Base-by-base conservation (phyloP, 371 early-diverging fungal genomes). In the Encephalitozoon cuniculi region DNA sequence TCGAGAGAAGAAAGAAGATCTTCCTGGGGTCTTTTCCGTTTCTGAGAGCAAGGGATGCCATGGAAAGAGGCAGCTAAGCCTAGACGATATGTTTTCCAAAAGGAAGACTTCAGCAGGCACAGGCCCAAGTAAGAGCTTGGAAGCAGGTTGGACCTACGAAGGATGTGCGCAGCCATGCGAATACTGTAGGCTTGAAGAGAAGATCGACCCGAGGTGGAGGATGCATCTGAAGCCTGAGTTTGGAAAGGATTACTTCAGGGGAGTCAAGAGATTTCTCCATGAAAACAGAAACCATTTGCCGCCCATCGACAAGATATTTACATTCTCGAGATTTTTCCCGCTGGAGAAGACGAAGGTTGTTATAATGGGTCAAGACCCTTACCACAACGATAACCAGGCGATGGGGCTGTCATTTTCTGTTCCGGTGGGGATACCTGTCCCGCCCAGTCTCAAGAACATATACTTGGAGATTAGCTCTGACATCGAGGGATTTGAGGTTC, bases 401-500 rank as follows among this genome's bases (percentile, higher is more conserved):
- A 94, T 91, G 80, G 97, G 93, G 40, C 73, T 86, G 15, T 68
- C 79, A 15, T 85, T 86, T 71, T 85, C 85, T 9, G 96, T 96
- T 37, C 83, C 86, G 23, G 87, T 88, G 53, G 90, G 90, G 2
- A 34, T 72, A 0, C 79, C 76, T 4, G 77, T 85, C 0, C 97
- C 96, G 30, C 96, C 95, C 4, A 93, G 94, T 2, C 88, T 96
- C 15, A 81, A 84, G 40, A 97, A 96, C 84, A 96, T 97, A 79
- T 94, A 89, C 85, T 89, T 89, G 78, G 93, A 90, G 51, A 79
- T 96, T 15, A 80, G 88, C 46, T 32, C 74, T 63, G 79, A 78
- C 21, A 65, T 72, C 4, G n/a, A 40, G n/a, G 64, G 43, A 75
- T 82, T 23, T 85, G 41, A 63, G 30, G 66, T 68, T 37, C 77